A percentile compares a stretch with the other conserved stretches of the same genome.
Evolutionary conservation across 169 alveolate species (phyloP).

Genomic region (Plasmodium reichenowi): DNA sequence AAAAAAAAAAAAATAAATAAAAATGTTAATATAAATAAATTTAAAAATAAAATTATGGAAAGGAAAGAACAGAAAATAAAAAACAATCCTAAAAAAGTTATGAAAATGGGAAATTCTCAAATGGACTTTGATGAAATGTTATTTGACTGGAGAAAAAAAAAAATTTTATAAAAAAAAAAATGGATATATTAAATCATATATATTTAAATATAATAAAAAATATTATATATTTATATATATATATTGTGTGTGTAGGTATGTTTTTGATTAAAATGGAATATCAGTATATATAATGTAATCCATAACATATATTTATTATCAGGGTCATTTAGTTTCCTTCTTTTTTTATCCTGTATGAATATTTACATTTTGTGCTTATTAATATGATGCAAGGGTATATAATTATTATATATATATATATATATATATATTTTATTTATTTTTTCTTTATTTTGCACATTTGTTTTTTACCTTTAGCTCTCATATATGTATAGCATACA

Average conservation of each 20-base stretch:
- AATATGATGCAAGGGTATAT: too few relatives aligned
- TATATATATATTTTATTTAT: background rate
- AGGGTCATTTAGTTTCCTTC: too few relatives aligned
- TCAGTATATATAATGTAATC: too few relatives aligned
- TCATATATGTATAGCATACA: slow-evolving; percentile 2
- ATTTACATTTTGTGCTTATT: too few relatives aligned
- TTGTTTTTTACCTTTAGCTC: background rate
- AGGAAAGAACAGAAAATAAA: background rate
- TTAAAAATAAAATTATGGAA: slow-evolving; percentile 10
- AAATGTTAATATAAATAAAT: slow-evolving; percentile 2
- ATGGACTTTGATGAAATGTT: slow-evolving; percentile 4
- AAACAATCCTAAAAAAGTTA: background rate
- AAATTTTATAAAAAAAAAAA: background rate
- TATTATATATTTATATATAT: background rate
- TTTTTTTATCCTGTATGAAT: too few relatives aligned
- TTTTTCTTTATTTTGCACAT: background rate
- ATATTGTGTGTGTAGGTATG: background rate
- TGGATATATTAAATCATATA: background rate
- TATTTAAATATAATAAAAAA: background rate
- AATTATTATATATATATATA: background rate
- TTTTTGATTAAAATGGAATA: too few relatives aligned
- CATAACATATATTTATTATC: too few relatives aligned
- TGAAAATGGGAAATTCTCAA: background rate
- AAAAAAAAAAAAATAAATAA: background rate
- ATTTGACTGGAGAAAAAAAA: slow-evolving; percentile 63